A percentile compares a stretch with the other conserved stretches of the same genome.
phyloP scores from a whole-genome alignment of 2,329 filamentous ascomycete genomes.

The Phyllachora maydis region DNA sequence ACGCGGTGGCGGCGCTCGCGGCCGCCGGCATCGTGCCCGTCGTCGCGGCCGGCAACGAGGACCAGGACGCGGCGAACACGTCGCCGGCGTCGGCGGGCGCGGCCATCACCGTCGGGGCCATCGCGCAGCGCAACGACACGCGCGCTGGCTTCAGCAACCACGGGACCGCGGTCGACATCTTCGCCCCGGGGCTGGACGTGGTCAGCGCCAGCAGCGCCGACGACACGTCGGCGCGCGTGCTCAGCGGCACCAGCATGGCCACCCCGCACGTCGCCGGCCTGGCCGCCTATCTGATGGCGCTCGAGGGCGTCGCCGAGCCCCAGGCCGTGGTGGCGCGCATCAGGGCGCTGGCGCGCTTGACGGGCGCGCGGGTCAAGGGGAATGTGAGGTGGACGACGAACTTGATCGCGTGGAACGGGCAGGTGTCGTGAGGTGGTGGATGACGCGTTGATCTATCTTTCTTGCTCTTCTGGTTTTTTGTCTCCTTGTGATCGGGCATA shows the following conservation, averaged over 20 bases:
- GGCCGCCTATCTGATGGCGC: constrained; percentile 43
- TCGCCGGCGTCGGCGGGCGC: constrained; percentile 33
- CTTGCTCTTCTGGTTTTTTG: too few species aligned
- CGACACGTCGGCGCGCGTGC: constrained; percentile 19
- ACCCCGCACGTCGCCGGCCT: constrained; percentile 47
- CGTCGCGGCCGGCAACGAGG: constrained; percentile 40
- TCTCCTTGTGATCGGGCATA: too few species aligned
- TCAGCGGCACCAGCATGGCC: constrained; percentile 43
- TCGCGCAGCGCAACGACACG: constrained; percentile 25
- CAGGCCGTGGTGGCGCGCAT: constrained; percentile 23
- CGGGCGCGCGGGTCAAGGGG: constrained; percentile 19
- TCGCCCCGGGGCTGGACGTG: constrained; percentile 32
- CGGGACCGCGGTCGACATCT: constrained; percentile 29
- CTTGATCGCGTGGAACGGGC: constrained; percentile 39
- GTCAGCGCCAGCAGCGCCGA: constrained; percentile 28
- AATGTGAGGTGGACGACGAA: constrained; percentile 24
- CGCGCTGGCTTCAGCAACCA: constrained; percentile 38
- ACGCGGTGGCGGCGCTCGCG: constrained; percentile 27
- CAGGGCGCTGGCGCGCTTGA: constrained; percentile 26
- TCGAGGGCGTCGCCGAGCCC: constrained; percentile 25
- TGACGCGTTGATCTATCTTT: too few species aligned
- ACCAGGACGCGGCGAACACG: constrained; percentile 24
- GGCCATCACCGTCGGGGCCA: constrained; percentile 38
- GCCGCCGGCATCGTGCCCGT: constrained; percentile 31
- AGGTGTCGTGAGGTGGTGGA: too few species aligned